phyloP scores from a whole-genome alignment of 2,329 filamentous ascomycete species.

The Exophiala sp. region DNA sequence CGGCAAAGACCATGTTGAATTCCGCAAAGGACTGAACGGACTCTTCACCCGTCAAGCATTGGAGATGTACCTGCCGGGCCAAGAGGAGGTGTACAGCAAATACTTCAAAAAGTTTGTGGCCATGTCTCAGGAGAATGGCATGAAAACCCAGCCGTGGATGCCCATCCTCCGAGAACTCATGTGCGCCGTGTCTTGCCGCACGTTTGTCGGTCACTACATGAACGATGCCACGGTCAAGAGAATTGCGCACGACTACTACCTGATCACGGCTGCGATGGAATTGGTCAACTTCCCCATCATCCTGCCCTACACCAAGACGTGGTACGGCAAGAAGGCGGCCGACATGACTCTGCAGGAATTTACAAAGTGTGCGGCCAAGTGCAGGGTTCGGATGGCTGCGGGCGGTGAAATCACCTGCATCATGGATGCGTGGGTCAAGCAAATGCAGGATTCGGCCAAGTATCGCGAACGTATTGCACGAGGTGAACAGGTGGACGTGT shows the following conservation, averaged over 20 bases:
- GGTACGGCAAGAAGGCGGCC: slow-evolving; percentile 93
- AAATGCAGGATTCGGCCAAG: slow-evolving; percentile 75
- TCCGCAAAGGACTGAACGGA: slow-evolving; percentile 90
- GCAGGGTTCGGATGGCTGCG: slow-evolving; percentile 83
- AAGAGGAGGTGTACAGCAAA: slow-evolving; percentile 83
- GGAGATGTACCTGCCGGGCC: slow-evolving; percentile 79
- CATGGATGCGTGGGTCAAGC: slow-evolving; percentile 88
- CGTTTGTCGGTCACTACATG: slow-evolving; percentile 96
- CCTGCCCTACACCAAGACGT: slow-evolving; percentile 87
- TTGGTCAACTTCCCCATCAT: slow-evolving; percentile 98
- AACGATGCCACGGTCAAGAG: slow-evolving; percentile 83
- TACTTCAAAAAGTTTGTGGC: slow-evolving; percentile 77
- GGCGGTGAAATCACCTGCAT: slow-evolving; percentile 85
- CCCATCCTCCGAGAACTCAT: slow-evolving; percentile 86
- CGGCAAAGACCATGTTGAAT: slow-evolving; percentile 90
- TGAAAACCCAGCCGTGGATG: slow-evolving; percentile 82
- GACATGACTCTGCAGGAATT: slow-evolving; percentile 90
- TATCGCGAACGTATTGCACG: slow-evolving; percentile 74
- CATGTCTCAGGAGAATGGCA: slow-evolving; percentile 64
- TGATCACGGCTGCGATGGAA: slow-evolving; percentile 91
- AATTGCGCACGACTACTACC: slow-evolving; percentile 93
- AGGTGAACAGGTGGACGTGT: slow-evolving; percentile 60
- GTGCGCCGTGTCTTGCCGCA: slow-evolving; percentile 89
- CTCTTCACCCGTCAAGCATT: slow-evolving; percentile 90
- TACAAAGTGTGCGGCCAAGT: slow-evolving; percentile 83